These are phyloP conservation scores for Pichia phayaonensis DNA, from an alignment of 805 yeast species.

Conservation along the genomic window DNA sequence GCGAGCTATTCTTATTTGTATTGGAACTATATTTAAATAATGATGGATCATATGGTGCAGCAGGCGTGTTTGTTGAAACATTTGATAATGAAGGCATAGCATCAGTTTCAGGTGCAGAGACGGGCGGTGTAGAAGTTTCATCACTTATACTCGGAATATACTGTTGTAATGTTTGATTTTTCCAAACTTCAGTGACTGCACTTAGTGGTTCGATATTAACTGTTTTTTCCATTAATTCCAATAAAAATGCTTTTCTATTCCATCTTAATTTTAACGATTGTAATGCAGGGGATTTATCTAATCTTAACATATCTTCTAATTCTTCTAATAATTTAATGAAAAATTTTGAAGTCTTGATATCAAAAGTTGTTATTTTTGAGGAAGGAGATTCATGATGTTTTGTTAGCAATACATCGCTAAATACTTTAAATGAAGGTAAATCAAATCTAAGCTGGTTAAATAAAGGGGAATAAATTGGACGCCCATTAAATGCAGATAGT, in stretches of 20 bases:
- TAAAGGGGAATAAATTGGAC: slow-evolving; percentile 23
- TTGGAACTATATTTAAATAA: slow-evolving; percentile 2
- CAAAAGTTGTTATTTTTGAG: slow-evolving; percentile 5
- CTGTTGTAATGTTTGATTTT: slow-evolving; percentile 23
- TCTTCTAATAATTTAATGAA: slow-evolving; percentile 67
- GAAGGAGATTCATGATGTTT: not conserved
- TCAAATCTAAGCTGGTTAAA: slow-evolving; percentile 37
- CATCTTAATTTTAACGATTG: slow-evolving; percentile 44
- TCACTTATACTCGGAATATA: not conserved
- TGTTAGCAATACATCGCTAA: slow-evolving; percentile 32
- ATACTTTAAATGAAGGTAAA: slow-evolving; percentile 35
- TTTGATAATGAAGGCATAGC: slow-evolving; percentile 8
- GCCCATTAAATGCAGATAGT: slow-evolving; percentile 19
- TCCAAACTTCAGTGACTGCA: slow-evolving; percentile 71
- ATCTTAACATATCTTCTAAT: slow-evolving; percentile 61
- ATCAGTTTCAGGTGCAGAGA: slow-evolving; percentile 7
- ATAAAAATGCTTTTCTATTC: slow-evolving; percentile 49
- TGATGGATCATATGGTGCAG: slow-evolving; percentile 10
- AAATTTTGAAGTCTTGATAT: slow-evolving; percentile 45
- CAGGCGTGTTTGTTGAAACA: slow-evolving; percentile 9
- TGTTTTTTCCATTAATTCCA: slow-evolving; percentile 67
- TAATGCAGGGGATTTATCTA: slow-evolving; percentile 50
- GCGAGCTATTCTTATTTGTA: slow-evolving; percentile 10
- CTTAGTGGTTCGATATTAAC: slow-evolving; percentile 82
- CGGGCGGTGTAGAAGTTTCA: slow-evolving; percentile 9